Evolutionary conservation across 2,329 filamentous ascomycete species (phyloP).

Genomic region (Aspergillus transmontanensis): DNA sequence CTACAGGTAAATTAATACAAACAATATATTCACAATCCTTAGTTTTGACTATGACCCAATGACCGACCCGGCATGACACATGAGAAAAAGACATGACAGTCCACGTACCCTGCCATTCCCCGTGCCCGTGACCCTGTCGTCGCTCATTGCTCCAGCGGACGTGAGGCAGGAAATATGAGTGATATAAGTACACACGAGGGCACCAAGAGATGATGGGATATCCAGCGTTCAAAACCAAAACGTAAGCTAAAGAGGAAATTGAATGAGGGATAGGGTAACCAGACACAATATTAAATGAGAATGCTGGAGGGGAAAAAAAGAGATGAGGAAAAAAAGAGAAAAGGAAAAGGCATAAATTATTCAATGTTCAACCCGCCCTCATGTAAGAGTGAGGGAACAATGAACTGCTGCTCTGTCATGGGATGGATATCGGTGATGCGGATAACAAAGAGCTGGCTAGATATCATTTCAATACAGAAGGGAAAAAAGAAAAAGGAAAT

Average conservation of each 20-base stretch:
- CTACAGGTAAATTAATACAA: not conserved
- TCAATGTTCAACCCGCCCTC: constrained; percentile 14
- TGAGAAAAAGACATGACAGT: constrained; percentile 39
- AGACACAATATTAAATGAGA: constrained; percentile 22
- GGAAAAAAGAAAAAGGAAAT: constrained; percentile 20
- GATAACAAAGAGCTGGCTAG: constrained; percentile 30
- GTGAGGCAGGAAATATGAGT: constrained; percentile 31
- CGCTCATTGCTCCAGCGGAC: constrained; percentile 29
- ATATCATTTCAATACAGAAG: constrained; percentile 32
- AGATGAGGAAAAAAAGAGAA: not conserved
- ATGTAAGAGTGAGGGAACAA: constrained; percentile 19
- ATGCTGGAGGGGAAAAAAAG: constrained; percentile 11
- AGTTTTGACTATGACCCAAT: constrained; percentile 32
- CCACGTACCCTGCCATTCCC: constrained; percentile 33
- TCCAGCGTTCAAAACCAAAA: constrained; percentile 37
- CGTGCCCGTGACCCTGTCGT: constrained; percentile 28
- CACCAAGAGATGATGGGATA: constrained; percentile 42
- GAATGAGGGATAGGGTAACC: constrained; percentile 14
- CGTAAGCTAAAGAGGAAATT: constrained; percentile 19
- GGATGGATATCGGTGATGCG: constrained; percentile 29
- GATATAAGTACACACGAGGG: constrained; percentile 36
- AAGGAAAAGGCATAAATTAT: constrained; percentile 12
- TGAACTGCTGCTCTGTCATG: constrained; percentile 28
- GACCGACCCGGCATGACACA: constrained; percentile 41
- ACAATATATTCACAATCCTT: constrained; percentile 25